Conservation (phyloP, 805 yeast genomes). For the Yamadazyma philogaea region DNA sequence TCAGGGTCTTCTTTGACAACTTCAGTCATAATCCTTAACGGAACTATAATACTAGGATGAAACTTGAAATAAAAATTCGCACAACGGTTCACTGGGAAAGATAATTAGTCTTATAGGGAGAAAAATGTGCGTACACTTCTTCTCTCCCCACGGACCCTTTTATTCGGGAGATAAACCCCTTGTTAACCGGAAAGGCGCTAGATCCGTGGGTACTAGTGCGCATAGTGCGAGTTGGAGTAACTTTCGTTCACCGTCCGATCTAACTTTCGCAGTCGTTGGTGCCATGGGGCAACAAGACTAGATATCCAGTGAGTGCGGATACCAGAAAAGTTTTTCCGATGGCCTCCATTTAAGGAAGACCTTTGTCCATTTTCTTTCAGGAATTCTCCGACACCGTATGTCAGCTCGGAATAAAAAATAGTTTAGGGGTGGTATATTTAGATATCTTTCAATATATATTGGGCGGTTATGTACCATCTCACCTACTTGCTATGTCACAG, state of each 20-base stretch:
- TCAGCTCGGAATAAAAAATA: too few relatives aligned
- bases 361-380: too few relatives aligned
- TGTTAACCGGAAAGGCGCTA: neutral
- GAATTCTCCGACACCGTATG: too few relatives aligned
- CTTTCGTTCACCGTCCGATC: neutral
- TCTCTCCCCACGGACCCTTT: neutral
- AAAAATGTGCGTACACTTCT: neutral
- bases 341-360: constrained; percentile 1
- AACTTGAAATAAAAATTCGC: neutral
- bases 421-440: too few relatives aligned
- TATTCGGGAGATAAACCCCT: neutral
- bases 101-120: constrained; percentile 3
- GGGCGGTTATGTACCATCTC: too few relatives aligned
- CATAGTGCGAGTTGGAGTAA: neutral
- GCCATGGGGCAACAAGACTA: neutral
- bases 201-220: neutral
- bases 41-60: neutral
- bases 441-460: too few relatives aligned
- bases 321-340: constrained; percentile 6
- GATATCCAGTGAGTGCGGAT: neutral
- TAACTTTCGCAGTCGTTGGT: neutral
- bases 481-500: too few relatives aligned
- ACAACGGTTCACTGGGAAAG: constrained; percentile 1
- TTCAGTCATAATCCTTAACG: neutral
- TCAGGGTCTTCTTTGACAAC: neutral